These are phyloP conservation scores for Coemansia javaensis DNA, from an alignment of 192 early-diverging fungal species.

Conservation along the genomic window DNA sequence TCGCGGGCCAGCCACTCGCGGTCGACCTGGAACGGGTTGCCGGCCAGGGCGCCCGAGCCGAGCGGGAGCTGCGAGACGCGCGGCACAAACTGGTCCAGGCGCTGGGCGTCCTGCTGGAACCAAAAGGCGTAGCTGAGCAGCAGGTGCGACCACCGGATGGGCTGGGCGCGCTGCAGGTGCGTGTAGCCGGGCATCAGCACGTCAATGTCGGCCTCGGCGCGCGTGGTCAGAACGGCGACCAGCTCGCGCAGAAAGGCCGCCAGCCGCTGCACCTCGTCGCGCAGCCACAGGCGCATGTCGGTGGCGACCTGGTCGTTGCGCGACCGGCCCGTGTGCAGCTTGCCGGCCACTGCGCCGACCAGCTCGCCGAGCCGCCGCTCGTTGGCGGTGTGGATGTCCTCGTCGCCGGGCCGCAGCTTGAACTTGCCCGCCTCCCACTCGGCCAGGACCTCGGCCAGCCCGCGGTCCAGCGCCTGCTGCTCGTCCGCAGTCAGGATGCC, in stretches of 20 bases:
- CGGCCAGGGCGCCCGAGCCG: conserved; percentile 91
- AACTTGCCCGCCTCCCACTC: conserved; percentile 83
- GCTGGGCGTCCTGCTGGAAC: conserved; percentile 83
- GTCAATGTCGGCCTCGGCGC: conserved; percentile 87
- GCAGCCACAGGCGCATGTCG: conserved; percentile 92
- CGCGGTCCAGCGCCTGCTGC: conserved; percentile 62
- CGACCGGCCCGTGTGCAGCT: conserved; percentile 93
- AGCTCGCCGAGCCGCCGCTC: conserved; percentile 91
- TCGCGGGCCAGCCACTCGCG: conserved; percentile 83
- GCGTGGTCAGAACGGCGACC: conserved; percentile 62
- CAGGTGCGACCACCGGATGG: conserved; percentile 94
- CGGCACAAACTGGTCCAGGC: conserved; percentile 73
- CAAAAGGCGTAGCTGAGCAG: conserved; percentile 86
- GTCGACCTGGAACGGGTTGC: conserved; percentile 95
- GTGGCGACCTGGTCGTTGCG: conserved; percentile 99
- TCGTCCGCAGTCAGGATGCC: conserved; percentile 78
- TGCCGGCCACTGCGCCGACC: conserved; percentile 87
- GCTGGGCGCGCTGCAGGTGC: conserved; percentile 97
- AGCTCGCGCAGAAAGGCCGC: conserved; percentile 68
- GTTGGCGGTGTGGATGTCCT: conserved; percentile 99
- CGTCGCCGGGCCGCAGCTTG: conserved; percentile 70
- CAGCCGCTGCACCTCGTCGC: conserved; percentile 68
- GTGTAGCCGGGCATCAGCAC: conserved; percentile 99
- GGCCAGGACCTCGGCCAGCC: conserved; percentile 66
- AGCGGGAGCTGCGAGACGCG: conserved; percentile 83